A percentile compares a stretch with the other conserved stretches of the same genome.
phyloP scores from a whole-genome alignment of 2,329 filamentous ascomycete species.

The Cladorrhinum sp. region DNA sequence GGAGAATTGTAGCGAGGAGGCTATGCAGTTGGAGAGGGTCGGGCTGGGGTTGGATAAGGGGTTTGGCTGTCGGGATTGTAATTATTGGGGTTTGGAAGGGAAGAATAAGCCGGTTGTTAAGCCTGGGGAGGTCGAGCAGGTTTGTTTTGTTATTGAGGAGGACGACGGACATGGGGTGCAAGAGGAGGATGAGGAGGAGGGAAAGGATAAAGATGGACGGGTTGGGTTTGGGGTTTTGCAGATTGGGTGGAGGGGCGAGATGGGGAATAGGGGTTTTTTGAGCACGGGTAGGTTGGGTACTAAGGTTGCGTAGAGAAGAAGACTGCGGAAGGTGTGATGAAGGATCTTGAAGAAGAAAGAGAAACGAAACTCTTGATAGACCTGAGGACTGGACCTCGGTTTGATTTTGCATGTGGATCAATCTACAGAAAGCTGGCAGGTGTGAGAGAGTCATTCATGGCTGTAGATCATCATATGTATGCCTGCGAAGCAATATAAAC shows the following conservation, averaged over 20 bases:
- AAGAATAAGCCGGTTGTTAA: constrained; percentile 52
- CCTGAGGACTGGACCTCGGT: no score
- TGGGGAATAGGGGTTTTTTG: constrained; percentile 85
- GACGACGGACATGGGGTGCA: constrained; percentile 35
- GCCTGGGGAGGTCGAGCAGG: constrained; percentile 63
- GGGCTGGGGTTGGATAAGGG: constrained; percentile 52
- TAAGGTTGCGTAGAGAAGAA: constrained; percentile 5
- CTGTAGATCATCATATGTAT: no score
- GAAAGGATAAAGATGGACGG: constrained; percentile 46
- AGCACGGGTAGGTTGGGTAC: constrained; percentile 75
- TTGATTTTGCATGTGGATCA: no score
- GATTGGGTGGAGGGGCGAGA: constrained; percentile 83
- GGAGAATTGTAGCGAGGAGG: constrained; percentile 86
- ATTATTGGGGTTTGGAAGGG: constrained; percentile 27
- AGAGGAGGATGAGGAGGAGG: constrained; percentile 26
- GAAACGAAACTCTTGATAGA: no score
- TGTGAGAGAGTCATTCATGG: no score
- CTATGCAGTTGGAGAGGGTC: constrained; percentile 72
- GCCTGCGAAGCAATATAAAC: no score
- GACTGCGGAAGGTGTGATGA: not conserved
- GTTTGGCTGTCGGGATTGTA: constrained; percentile 42
- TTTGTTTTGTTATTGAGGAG: constrained; percentile 58
- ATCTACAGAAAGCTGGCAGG: no score
- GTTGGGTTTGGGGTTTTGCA: constrained; percentile 75
- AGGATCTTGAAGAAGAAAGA: not conserved